Base-by-base conservation (phyloP, 352 stramenopile genomes). In the Albugo candida region DNA sequence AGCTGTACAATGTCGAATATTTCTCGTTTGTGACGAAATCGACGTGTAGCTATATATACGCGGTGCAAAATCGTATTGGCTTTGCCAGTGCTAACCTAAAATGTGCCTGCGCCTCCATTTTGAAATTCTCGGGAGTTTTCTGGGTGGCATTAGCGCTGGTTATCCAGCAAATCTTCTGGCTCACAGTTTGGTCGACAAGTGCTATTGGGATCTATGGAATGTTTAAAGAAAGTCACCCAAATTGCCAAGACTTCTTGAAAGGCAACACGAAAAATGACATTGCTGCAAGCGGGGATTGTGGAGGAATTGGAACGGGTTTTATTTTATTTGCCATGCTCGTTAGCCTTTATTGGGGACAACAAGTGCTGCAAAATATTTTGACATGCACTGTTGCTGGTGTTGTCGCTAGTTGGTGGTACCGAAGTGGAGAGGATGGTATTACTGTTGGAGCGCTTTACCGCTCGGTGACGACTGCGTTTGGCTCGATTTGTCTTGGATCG, bases 361-460 rank as follows among this genome's bases (percentile, higher is more conserved):
- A 87, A 49, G 73, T 87, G 44, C 56, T 91, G 44, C 70, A 85
- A 58, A 91, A 91, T 49, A 70, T 91, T 16, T 54, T 87, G 16
- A 91, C 73, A 11, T 86, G 71, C 58, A 86, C 78, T 20, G 81
- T 71, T 11, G 64, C 78, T 0, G 78, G 78, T 21, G 71, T 83
- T 27, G 70, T 91, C 14, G 78, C 78, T 5, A 79, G 72, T 1
- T 91, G 75, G 72, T 91, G 78, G 78, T 91, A 87, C 61, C 70
- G 86, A 52, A 62, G 70, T 8, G 50, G 72, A 47, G 45, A 62
- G 4, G 59, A 74, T 52, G 70, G 64, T 34, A 72, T 65, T 13
- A 82, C 74, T 3, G 49, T 71, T 14, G 70, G 72, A 45, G 69
- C 78, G 43, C 62, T 87, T 14, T 85, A 87, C 55, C 72, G 78